Evolutionary conservation across 2,329 filamentous ascomycete genomes (phyloP), one percentile per base, ranked within the genome.

Genomic region (Diaporthe aspalathi): DNA sequence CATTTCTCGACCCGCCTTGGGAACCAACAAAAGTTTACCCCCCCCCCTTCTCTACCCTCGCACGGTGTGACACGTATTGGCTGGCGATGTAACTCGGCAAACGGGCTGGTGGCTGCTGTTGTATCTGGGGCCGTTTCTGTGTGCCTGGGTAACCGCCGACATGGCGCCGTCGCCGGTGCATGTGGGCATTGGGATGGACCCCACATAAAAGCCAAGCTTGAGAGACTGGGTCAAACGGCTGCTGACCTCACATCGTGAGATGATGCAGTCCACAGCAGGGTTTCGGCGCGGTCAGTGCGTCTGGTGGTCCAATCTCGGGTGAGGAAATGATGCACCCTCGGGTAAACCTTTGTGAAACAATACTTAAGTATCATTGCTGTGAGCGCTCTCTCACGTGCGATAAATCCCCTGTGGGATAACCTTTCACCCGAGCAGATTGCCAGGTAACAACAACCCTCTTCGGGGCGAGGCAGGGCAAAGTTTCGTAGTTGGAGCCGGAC

Each of bases 141-240:
- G 50, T 67, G 67, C 24, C 40, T 35, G 17, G 53, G 67, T 50
- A 60, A 68, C 67, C 53, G 67, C 67, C 66, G 66, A 68, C 45
- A 8, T 68, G 66, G 49, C 53, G 67, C 67, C 67, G 67, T 29
- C 38, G 35, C 32, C n/a, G 43, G 27, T 40, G n/a, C n/a, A n/a
- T n/a, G n/a, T n/a, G 53, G 27, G 40, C 43, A 47, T 32, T 17
- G 16, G 16, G 5, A 32, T 11, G 60, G n/a, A 32, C 60, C 66
- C 47, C 43, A 22, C 43, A 63, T 22, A 35, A 22, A 20, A 17
- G 32, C 20, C 16, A 43, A 56, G 35, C 50, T 32, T 27, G 50
- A 50, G 11, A n/a, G 24, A 11, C 38, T 29, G 27, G 27, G 22
- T 63, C 57, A 49, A 35, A 49, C 57, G 43, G 40, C 40, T 50